A percentile compares a stretch with the other conserved stretches of the same genome.
Conservation (phyloP, 164 flowering plant species). For the Magnolia changhungtana region DNA sequence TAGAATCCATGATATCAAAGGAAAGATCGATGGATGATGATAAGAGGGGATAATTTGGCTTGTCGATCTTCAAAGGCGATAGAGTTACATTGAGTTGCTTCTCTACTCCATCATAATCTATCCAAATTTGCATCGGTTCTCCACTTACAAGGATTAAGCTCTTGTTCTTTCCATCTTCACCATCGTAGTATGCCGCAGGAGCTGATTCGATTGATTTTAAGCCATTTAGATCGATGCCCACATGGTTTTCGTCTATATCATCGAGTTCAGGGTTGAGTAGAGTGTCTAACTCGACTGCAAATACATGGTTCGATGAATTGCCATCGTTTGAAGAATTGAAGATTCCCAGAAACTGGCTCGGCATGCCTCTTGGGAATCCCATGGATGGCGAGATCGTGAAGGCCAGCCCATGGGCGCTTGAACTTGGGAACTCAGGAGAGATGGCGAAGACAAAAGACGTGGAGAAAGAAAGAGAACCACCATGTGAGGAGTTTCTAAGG, state of each 20-base stretch:
- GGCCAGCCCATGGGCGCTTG: slow-evolving; percentile 1
- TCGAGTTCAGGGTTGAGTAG: neutral
- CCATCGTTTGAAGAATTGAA: neutral
- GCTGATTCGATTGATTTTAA: neutral
- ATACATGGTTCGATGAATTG: neutral
- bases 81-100: neutral
- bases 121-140: neutral
- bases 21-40: neutral
- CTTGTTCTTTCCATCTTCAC: neutral
- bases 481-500: slow-evolving; percentile 20
- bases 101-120: neutral
- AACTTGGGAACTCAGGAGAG: neutral
- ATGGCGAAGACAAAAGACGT: slow-evolving; percentile 9
- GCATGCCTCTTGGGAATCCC: neutral
- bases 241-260: neutral
- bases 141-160: neutral
- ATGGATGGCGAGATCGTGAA: slow-evolving; percentile 1
- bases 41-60: neutral
- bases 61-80: neutral
- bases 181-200: neutral
- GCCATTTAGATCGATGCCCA: slow-evolving; percentile 1
- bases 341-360: neutral
- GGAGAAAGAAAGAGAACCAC: neutral
- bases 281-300: slow-evolving; percentile 5
- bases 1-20: neutral